Conservation (phyloP, 139 green algal genomes). For the Picochlorum sp. region DNA sequence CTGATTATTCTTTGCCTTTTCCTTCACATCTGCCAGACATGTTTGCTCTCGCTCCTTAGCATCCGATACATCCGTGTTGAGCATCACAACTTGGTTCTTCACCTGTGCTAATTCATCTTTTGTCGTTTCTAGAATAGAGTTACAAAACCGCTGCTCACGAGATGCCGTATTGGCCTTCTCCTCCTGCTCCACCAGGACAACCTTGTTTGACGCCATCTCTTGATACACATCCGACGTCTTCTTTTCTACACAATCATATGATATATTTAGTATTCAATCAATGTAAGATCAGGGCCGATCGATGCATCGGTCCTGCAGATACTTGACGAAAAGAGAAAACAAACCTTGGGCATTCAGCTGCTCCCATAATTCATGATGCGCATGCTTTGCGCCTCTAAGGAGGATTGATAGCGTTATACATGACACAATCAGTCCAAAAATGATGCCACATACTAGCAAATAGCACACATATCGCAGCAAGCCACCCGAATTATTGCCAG, state of each 20-base stretch:
- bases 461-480: not conserved
- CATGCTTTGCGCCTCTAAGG: conserved; percentile 4
- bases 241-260: not conserved
- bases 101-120: not conserved
- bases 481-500: no score
- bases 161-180: not conserved
- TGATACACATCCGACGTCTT: conserved; percentile 4
- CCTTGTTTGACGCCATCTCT: conserved; percentile 5
- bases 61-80: no score
- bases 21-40: not conserved
- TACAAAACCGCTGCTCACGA: not conserved
- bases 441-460: not conserved
- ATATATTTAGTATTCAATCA: no score
- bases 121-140: not conserved
- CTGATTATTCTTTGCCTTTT: not conserved
- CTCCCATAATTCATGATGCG: conserved; percentile 9
- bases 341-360: conserved; percentile 8
- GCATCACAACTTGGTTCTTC: not conserved
- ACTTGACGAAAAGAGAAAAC: not conserved
- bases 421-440: not conserved
- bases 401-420: not conserved
- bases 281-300: not conserved
- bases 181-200: not conserved
- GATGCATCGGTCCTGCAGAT: no score
- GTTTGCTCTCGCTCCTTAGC: no score